Base-by-base conservation (phyloP, 768 basidiomycete genomes). In the Suillus subaureus region DNA sequence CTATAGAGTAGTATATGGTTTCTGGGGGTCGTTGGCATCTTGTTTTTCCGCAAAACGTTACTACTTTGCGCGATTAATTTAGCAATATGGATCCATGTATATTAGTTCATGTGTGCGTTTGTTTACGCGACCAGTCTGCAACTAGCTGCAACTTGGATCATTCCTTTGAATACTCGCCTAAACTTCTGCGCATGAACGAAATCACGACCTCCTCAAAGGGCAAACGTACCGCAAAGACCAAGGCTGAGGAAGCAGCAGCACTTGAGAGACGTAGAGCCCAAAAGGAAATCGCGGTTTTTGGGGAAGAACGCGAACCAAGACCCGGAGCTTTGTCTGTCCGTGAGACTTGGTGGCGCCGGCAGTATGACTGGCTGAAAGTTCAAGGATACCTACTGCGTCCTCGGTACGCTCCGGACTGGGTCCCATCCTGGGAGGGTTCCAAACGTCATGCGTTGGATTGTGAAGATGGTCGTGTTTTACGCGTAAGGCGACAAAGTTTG, bases 101-200 rank as follows among this genome's bases (percentile, higher is more conserved):
- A n/a, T n/a, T n/a, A n/a, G n/a, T n/a, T n/a, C 58, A 28, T 65
- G 7, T 70, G 69, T 68, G 51, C 63, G n/a, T n/a, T 16, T 66
- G 31, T 70, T 70, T 67, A 4, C 21, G 21, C 21, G 8, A 21
- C 43, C 18, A 45, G 43, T 21, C 43, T 45, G 21, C 21, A 12
- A 21, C 43, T 9, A n/a, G n/a, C n/a, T n/a, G n/a, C n/a, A n/a
- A n/a, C n/a, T n/a, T n/a, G n/a, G n/a, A n/a, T 45, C 21, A 7
- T 45, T 8, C 43, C 16, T 7, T 45, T 7, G 0, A 21, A 45
- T 21, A 45, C 15, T 21, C 21, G 21, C 43, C 18, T 21, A 2
- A 45, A 21, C 43, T 21, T 18, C 21, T 18, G 21, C 43, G 43
- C 43, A 45, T 45, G 43, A 45, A 21, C 43, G 21, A 45, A 4